phyloP scores from a whole-genome alignment of 2,329 filamentous ascomycete species.

The Teratosphaeria destructans region DNA sequence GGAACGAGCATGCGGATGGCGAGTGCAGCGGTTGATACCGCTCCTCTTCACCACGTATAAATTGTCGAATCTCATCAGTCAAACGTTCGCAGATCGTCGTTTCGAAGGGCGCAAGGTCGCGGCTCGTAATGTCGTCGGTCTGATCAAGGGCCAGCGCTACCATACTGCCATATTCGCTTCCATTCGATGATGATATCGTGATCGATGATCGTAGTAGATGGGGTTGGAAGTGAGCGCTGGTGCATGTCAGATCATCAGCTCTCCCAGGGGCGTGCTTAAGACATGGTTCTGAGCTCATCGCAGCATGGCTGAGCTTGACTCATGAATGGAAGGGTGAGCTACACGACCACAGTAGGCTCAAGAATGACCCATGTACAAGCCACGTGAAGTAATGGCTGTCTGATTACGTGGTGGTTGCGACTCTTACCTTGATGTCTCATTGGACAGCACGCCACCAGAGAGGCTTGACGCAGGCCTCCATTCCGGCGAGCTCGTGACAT shows the following conservation, averaged over 20 bases:
- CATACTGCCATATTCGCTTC: slow-evolving; percentile 5
- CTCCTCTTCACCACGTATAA: background rate
- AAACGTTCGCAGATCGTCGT: slow-evolving; percentile 15
- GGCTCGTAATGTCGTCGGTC: background rate
- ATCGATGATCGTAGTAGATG: background rate
- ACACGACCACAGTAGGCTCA: background rate
- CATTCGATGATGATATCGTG: slow-evolving; percentile 1
- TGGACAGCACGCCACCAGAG: slow-evolving; percentile 9
- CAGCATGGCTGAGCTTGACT: background rate
- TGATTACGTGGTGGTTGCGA: background rate
- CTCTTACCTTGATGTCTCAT: slow-evolving; percentile 11
- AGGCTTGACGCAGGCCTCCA: slow-evolving; percentile 20
- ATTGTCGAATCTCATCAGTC: slow-evolving; percentile 9
- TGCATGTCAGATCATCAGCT: background rate
- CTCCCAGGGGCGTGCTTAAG: background rate
- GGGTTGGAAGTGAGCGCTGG: background rate
- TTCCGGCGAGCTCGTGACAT: slow-evolving; percentile 16
- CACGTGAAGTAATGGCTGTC: background rate
- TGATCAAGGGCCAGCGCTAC: background rate
- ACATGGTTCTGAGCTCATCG: background rate
- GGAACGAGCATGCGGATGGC: background rate
- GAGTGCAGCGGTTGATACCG: background rate
- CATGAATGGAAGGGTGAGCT: background rate
- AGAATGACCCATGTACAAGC: background rate
- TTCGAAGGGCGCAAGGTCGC: slow-evolving; percentile 19